Evolutionary conservation across 768 basidiomycete species (phyloP), one percentile per base, ranked within the genome.

Genomic region (Chiua virens): DNA sequence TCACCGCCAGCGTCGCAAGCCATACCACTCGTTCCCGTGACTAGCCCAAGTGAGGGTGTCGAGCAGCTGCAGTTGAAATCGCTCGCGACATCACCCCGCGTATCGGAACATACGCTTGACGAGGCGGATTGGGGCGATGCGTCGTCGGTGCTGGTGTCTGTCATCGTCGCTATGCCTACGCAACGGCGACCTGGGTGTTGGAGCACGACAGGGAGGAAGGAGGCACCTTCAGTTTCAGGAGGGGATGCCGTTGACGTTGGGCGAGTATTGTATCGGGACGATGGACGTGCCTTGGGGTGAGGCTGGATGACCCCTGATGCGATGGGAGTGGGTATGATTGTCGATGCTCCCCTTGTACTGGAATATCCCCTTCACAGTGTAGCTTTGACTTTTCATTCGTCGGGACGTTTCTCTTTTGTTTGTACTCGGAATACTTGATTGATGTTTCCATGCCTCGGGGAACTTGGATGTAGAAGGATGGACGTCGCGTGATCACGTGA

Each of bases 141-240:
- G 8, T 38, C 57, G 39, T 63, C 50, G 14, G 13, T 77, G 30
- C 72, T 71, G 44, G 65, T 79, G 14, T 70, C 73, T 4, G 71
- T 79, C 17, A 55, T 72, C 14, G 68, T 79, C 41, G 59, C 69
- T 8, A 75, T 80, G 74, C 75, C 79, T 14, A 63, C 55, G 8
- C 60, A 56, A 47, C 32, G 35, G 27, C 23, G 34, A 34, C 34
- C 15, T 7, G 34, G 34, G 34, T 34, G 6, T 34, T 5, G 25
- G 15, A 5, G 41, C 22, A 2, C 21, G 10, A 13, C 34, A 20
- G 27, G 40, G n/a, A 38, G 22, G 15, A 39, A 20, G 32, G 53
- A 42, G 1, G 14, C 15, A 17, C 15, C 15, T 34, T 34, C 13
- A 52, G 53, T 42, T 48, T 23, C 34, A n/a, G 45, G 50, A 52